Evolutionary conservation across 1,284 basidiomycete species (phyloP).

Genomic region (Phellopilus nigrolimitatus): DNA sequence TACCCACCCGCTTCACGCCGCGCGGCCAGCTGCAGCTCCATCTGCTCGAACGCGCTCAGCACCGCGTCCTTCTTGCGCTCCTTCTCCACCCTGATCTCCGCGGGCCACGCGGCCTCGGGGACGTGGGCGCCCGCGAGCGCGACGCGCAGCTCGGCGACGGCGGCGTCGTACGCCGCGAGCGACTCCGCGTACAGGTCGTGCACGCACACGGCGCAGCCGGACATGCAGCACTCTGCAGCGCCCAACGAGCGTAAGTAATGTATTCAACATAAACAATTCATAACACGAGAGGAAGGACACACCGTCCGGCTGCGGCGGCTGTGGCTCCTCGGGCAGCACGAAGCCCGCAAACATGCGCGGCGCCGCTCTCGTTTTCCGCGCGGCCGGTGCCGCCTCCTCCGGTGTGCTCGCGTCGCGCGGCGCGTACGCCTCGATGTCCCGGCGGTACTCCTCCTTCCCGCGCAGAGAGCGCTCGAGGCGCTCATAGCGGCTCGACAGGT

Average conservation of each 20-base stretch:
- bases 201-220: constrained; percentile 84
- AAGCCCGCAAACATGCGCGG: constrained; percentile 47
- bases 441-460: constrained; percentile 38
- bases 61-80: constrained; percentile 33
- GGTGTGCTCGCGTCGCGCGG: not conserved
- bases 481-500: constrained; percentile 48
- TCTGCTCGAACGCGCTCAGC: constrained; percentile 59
- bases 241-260: not conserved
- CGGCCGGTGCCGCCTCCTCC: constrained; percentile 6
- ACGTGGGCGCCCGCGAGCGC: constrained; percentile 47
- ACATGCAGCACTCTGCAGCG: constrained; percentile 82
- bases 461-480: constrained; percentile 51
- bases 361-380: constrained; percentile 13
- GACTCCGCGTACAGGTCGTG: constrained; percentile 84
- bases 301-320: constrained; percentile 62
- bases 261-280: not conserved
- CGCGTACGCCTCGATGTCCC: constrained; percentile 28
- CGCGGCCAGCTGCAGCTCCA: constrained; percentile 52
- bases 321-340: constrained; percentile 54
- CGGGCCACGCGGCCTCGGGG: constrained; percentile 65
- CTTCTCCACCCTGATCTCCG: constrained; percentile 21
- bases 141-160: constrained; percentile 46
- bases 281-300: constrained; percentile 23
- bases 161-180: constrained; percentile 57
- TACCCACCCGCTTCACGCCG: constrained; percentile 28